A percentile compares a stretch with the other conserved stretches of the same genome.
Evolutionary conservation across 2,329 filamentous ascomycete species (phyloP).

Genomic region (Zymoseptoria passerinii): DNA sequence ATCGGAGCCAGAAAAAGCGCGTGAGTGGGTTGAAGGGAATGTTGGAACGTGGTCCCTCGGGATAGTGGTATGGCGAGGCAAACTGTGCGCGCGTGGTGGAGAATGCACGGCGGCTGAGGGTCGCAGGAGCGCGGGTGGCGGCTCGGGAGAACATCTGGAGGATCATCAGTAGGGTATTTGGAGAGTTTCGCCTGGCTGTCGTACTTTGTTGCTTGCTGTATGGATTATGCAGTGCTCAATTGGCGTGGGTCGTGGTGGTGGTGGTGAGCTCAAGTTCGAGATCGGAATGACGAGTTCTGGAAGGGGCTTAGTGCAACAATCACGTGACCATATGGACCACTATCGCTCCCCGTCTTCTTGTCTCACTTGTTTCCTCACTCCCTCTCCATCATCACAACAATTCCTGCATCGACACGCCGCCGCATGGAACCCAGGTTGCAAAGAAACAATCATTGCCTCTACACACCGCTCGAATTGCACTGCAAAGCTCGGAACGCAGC

Average conservation of each 20-base stretch:
- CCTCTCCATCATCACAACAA: neutral
- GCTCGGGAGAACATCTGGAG: neutral
- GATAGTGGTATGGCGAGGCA: constrained; percentile 93
- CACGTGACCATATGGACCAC: neutral
- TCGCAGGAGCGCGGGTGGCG: constrained; percentile 34
- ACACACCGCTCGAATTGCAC: too few relatives aligned
- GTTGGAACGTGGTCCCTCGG: constrained; percentile 90
- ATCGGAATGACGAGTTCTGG: neutral
- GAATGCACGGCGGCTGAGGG: constrained; percentile 85
- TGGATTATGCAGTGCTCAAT: neutral
- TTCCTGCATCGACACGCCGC: too few relatives aligned
- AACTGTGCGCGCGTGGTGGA: constrained; percentile 79
- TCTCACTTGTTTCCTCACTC: too few relatives aligned
- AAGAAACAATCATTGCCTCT: neutral
- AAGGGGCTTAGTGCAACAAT: neutral
- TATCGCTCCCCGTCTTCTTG: too few relatives aligned
- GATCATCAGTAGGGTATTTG: neutral
- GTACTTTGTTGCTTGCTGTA: neutral
- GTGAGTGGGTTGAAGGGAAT: constrained; percentile 94
- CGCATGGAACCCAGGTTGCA: neutral
- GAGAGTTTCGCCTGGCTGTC: neutral
- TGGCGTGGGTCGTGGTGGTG: neutral
- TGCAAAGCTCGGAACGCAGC: too few relatives aligned
- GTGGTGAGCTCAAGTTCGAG: neutral
- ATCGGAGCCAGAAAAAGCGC: constrained; percentile 73